phyloP scores from a whole-genome alignment of 768 basidiomycete genomes.

The Russula lepida region DNA sequence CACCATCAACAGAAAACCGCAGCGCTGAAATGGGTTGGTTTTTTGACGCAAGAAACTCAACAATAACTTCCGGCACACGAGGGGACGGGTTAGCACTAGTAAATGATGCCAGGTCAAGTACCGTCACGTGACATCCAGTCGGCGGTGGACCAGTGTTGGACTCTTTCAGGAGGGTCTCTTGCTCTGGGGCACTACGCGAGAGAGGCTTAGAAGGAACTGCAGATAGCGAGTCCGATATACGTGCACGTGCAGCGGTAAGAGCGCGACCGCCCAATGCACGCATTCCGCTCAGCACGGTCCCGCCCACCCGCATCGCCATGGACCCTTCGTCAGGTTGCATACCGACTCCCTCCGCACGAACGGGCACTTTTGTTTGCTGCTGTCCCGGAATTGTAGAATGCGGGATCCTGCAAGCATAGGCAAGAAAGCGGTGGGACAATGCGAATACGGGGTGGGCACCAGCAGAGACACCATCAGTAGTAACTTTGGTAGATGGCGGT shows the following conservation, averaged over 20 bases:
- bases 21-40: conserved; percentile 42
- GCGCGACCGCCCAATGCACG: conserved; percentile 56
- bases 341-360: conserved; percentile 19
- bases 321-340: conserved; percentile 43
- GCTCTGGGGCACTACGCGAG: conserved; percentile 33
- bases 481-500: conserved; percentile 30
- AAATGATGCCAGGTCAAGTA: conserved; percentile 46
- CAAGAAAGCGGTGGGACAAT: conserved; percentile 54
- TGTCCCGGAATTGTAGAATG: conserved; percentile 13
- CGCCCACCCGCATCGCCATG: conserved; percentile 52
- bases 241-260: conserved; percentile 35
- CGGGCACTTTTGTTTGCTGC: conserved; percentile 16
- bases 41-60: conserved; percentile 42
- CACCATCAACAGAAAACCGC: conserved; percentile 47
- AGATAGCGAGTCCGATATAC: conserved; percentile 9
- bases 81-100: conserved; percentile 14
- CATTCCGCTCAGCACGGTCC: conserved; percentile 55
- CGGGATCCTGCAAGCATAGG: conserved; percentile 39
- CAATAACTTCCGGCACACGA: conserved; percentile 28
- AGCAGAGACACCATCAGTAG: background rate
- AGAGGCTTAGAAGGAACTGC: conserved; percentile 17
- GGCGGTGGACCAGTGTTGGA: background rate
- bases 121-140: conserved; percentile 37
- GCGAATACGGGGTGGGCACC: conserved; percentile 46
- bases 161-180: background rate